A percentile compares a stretch with the other conserved stretches of the same genome.
Conservation (phyloP, 176 grass and related monocot species). For the Oryza glumipatula region DNA sequence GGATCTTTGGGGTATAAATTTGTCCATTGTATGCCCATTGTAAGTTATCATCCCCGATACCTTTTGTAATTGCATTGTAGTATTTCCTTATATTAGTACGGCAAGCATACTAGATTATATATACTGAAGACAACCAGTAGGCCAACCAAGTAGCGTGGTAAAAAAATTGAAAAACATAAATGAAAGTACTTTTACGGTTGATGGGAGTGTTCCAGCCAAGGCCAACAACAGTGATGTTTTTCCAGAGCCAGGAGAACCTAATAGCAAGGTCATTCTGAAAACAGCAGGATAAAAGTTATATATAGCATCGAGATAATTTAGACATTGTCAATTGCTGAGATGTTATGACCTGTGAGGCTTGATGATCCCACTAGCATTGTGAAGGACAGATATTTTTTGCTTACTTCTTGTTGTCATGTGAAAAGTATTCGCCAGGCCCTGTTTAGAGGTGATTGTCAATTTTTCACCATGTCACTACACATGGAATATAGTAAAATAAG, state of each 20-base stretch:
- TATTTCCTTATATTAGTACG: slow-evolving; percentile 7
- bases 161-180: neutral
- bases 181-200: slow-evolving; percentile 42
- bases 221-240: slow-evolving; percentile 75
- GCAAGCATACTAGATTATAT: neutral
- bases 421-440: slow-evolving; percentile 43
- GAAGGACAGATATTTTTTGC: slow-evolving; percentile 57
- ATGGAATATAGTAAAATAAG: neutral
- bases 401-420: slow-evolving; percentile 51
- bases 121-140: neutral
- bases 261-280: slow-evolving; percentile 77
- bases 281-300: neutral
- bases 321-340: neutral
- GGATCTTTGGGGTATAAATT: slow-evolving; percentile 74
- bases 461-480: slow-evolving; percentile 1
- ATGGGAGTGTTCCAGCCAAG: slow-evolving; percentile 67
- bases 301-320: neutral
- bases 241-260: slow-evolving; percentile 74
- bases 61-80: slow-evolving; percentile 32
- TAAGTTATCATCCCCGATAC: slow-evolving; percentile 56
- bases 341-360: slow-evolving; percentile 65
- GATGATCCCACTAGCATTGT: slow-evolving; percentile 73
- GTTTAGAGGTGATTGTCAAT: neutral
- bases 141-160: neutral
- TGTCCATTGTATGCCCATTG: slow-evolving; percentile 66